phyloP scores from a whole-genome alignment of 495 filamentous ascomycete genomes.

The Tuber brumale region DNA sequence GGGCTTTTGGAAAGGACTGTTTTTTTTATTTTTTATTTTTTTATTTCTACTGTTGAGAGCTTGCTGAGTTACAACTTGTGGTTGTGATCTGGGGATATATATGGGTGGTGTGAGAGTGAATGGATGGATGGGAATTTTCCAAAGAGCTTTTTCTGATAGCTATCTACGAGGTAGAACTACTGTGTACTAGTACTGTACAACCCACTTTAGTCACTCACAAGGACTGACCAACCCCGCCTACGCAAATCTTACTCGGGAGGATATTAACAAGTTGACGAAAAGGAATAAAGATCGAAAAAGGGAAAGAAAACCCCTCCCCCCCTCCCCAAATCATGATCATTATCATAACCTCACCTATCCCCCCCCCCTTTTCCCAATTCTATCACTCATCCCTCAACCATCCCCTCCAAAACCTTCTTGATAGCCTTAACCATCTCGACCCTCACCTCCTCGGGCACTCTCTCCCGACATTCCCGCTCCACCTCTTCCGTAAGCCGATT shows the following conservation, averaged over 20 bases:
- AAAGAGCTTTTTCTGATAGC: neutral
- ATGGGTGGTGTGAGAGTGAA: too few relatives aligned
- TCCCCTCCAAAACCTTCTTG: slow-evolving; percentile 37
- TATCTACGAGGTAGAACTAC: too few relatives aligned
- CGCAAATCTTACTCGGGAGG: neutral
- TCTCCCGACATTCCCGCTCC: slow-evolving; percentile 27
- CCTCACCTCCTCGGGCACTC: slow-evolving; percentile 35
- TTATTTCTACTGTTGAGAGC: neutral
- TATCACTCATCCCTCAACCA: slow-evolving; percentile 26
- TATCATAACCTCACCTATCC: neutral
- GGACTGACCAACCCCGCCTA: neutral
- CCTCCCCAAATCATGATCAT: neutral
- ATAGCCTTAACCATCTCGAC: slow-evolving; percentile 36
- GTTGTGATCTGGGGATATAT: neutral
- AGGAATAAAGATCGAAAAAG: neutral
- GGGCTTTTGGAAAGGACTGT: too few relatives aligned
- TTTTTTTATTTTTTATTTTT: too few relatives aligned
- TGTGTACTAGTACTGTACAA: neutral
- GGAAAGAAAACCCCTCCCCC: neutral
- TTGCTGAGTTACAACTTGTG: neutral
- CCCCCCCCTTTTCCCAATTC: too few relatives aligned
- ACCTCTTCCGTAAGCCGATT: slow-evolving; percentile 30
- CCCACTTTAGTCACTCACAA: too few relatives aligned
- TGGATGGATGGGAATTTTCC: neutral
- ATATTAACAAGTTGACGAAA: neutral